Conservation (phyloP, 176 grass and related monocot genomes). For the Tillandsia leiboldiana region DNA sequence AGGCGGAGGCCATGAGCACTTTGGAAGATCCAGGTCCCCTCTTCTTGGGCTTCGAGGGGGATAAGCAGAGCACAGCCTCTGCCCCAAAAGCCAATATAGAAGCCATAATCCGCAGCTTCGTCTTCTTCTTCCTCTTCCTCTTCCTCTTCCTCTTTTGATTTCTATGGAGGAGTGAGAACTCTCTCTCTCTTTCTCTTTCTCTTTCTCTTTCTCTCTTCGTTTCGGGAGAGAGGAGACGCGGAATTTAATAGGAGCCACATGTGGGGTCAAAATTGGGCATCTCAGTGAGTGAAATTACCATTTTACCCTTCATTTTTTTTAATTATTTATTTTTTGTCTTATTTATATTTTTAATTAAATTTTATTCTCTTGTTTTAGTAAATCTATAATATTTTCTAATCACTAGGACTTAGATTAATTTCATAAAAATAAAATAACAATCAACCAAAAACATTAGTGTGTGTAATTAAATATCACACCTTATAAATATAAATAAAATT, state of each 20-base stretch:
- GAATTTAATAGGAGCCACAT: constrained; percentile 9
- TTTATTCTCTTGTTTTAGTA: no score
- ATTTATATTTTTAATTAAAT: not conserved
- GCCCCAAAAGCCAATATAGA: constrained; percentile 10
- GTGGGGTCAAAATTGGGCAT: not conserved
- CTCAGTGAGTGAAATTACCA: not conserved
- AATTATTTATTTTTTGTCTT: not conserved
- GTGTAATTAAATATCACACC: no score
- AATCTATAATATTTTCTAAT: no score
- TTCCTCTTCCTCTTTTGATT: not conserved
- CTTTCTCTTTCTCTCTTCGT: not conserved
- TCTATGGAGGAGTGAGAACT: not conserved
- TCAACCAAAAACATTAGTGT: no score
- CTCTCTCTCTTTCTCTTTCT: not conserved
- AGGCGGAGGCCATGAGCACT: constrained; percentile 8
- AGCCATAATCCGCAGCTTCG: constrained; percentile 1
- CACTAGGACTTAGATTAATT: no score
- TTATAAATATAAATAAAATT: no score
- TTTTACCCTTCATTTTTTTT: not conserved
- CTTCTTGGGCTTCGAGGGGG: not conserved
- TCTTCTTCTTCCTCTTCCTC: not conserved
- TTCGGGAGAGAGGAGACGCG: not conserved
- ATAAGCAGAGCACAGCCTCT: constrained; percentile 8
- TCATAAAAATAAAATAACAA: no score
- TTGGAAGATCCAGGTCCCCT: constrained; percentile 1